These are phyloP conservation scores for Gigaspora rosea DNA, from an alignment of 192 early-diverging fungal genomes.

Conservation along the genomic window DNA sequence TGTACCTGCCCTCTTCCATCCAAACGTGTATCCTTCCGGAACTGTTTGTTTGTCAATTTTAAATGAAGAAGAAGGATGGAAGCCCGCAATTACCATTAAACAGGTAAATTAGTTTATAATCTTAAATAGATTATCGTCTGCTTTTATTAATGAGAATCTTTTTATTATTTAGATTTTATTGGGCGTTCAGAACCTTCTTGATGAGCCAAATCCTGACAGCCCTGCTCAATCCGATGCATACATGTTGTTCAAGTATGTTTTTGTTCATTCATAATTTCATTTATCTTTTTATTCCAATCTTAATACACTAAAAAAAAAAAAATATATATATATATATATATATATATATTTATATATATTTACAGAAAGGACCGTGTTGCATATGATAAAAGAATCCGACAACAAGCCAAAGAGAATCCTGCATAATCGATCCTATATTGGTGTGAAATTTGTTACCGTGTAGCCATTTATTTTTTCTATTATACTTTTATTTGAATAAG, in stretches of 20 bases:
- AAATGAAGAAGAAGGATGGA: slow-evolving; percentile 94
- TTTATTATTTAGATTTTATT: slow-evolving; percentile 70
- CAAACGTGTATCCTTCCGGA: slow-evolving; percentile 97
- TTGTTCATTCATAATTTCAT: slow-evolving; percentile 17
- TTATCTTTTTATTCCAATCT: not conserved
- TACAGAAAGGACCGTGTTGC: slow-evolving; percentile 49
- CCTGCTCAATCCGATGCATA: slow-evolving; percentile 91
- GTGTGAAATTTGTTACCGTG: too few species aligned
- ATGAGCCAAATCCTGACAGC: slow-evolving; percentile 86
- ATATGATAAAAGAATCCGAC: slow-evolving; percentile 60
- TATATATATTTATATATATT: too few species aligned
- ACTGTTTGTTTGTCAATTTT: slow-evolving; percentile 97
- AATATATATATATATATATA: too few species aligned
- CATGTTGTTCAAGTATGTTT: slow-evolving; percentile 62
- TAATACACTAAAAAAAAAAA: not conserved
- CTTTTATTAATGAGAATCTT: not conserved
- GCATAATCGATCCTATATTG: too few species aligned
- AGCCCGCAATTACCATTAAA: slow-evolving; percentile 94
- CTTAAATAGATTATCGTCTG: not conserved
- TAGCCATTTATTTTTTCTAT: too few species aligned
- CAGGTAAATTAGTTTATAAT: slow-evolving; percentile 53
- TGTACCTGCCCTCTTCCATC: slow-evolving; percentile 80
- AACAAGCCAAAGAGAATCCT: slow-evolving; percentile 54
- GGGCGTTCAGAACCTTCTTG: slow-evolving; percentile 89
- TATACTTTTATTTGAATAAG: too few species aligned